Percentiles rank a stretch among this genome's conserved stretches.
These are phyloP conservation scores for Fusarium staphyleae DNA, from an alignment of 2,329 filamentous ascomycete species.

Conservation along the genomic window DNA sequence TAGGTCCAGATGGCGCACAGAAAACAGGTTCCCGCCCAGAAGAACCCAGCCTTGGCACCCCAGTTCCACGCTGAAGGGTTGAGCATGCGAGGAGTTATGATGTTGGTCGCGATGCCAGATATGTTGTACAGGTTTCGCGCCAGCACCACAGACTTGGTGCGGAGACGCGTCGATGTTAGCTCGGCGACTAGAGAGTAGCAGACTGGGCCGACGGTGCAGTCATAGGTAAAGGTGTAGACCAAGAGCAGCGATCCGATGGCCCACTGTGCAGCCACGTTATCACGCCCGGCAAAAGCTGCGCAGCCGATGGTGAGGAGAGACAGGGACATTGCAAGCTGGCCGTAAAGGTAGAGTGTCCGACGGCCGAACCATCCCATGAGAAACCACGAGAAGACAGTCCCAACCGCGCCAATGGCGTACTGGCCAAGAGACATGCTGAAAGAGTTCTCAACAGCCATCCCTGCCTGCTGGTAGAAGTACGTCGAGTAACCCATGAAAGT, in stretches of 20 bases:
- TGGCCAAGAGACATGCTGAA: conserved; percentile 53
- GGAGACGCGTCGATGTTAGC: conserved; percentile 54
- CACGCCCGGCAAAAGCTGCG: conserved; percentile 61
- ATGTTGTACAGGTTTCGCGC: conserved; percentile 58
- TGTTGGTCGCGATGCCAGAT: conserved; percentile 54
- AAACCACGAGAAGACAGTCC: conserved; percentile 56
- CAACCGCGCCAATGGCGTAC: conserved; percentile 54
- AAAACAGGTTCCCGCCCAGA: conserved; percentile 55
- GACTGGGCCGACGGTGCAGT: conserved; percentile 58
- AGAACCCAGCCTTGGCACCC: conserved; percentile 57
- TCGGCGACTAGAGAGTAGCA: conserved; percentile 82
- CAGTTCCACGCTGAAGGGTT: conserved; percentile 56
- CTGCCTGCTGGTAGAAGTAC: conserved; percentile 55
- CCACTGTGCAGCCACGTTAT: conserved; percentile 56
- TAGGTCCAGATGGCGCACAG: conserved; percentile 58
- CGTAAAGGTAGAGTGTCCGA: conserved; percentile 53
- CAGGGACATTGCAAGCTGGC: conserved; percentile 57
- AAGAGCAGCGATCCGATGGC: conserved; percentile 55
- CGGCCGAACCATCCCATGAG: conserved; percentile 54
- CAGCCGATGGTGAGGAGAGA: conserved; percentile 54
- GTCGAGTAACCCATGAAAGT: conserved; percentile 66
- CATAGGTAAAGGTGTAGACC: conserved; percentile 54
- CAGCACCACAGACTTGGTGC: conserved; percentile 55
- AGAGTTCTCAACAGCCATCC: conserved; percentile 48
- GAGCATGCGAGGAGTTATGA: conserved; percentile 56